Conservation (phyloP, 2,329 filamentous ascomycete species). For the Arthrinium puccinioides region DNA sequence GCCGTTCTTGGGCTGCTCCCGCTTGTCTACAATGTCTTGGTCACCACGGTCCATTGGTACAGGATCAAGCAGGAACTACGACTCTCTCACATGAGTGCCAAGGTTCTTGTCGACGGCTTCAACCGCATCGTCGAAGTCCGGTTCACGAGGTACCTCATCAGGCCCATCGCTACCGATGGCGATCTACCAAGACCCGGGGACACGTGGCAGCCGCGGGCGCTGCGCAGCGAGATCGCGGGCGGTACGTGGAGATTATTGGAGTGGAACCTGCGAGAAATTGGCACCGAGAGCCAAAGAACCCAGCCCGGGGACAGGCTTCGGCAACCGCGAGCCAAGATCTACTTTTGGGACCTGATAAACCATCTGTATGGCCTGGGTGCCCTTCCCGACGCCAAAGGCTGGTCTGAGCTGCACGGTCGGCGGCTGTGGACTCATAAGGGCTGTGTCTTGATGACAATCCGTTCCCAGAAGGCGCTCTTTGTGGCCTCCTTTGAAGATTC, state of each 20-base stretch:
- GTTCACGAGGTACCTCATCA: neutral
- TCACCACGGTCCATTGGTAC: neutral
- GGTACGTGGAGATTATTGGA: neutral
- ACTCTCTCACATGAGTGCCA: neutral
- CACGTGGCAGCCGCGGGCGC: too few relatives aligned
- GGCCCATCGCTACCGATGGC: neutral
- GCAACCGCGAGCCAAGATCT: neutral
- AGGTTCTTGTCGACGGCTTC: neutral
- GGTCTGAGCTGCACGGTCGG: neutral
- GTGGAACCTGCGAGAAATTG: neutral
- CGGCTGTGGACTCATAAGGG: neutral
- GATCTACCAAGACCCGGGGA: neutral
- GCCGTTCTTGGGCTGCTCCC: neutral
- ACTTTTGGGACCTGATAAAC: neutral
- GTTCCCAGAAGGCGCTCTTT: neutral
- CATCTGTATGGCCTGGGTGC: neutral
- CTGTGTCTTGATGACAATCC: neutral
- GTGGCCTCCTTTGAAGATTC: neutral
- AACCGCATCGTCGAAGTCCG: neutral
- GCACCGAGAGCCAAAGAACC: neutral
- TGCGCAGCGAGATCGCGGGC: neutral
- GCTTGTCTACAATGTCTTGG: neutral
- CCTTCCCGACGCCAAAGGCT: neutral
- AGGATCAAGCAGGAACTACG: neutral
- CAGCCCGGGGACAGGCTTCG: neutral